Base-by-base conservation (phyloP, 441 rosid genomes). In the Sinapis alba region DNA sequence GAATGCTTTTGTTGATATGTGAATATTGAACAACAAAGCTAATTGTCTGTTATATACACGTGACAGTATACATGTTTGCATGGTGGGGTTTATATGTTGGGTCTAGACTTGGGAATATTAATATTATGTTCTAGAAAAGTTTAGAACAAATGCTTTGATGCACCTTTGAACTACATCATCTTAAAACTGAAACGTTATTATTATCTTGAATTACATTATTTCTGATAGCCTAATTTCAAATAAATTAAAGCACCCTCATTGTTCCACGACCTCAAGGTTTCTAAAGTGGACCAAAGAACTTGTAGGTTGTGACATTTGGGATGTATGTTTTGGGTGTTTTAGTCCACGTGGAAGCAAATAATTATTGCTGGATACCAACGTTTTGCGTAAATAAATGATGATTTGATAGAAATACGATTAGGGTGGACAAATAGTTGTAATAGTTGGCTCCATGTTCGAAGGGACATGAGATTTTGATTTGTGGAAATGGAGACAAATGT, bases 21-120 rank as follows among this genome's bases (percentile, higher is more conserved):
- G 66, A 63, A 63, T 69, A 61, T 51, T 50, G 59, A 43, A 69
- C 11, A 64, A 12, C 20, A 30, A 58, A 21, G 61, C 54, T 64
- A 41, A 69, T 16, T 4, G 54, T 59, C 65, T 62, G 63, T 62
- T 75, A 62, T 69, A 62, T 62, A 75, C 30, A 69, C 36, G 34
- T 27, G n/a, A 34, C 7, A 51, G 7, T 28, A 38, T 64, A 75
- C 13, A 15, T 74, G 38, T 30, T 61, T 76, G 65, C 75, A 63
- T 76, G 60, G 79, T 76, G 75, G 75, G 79, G 71, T 56, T 38
- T 62, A 7, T 28, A 69, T 76, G 79, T 56, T 76, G 51, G 54
- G 53, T 75, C 64, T 43, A 62, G 34, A 38, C 18, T 69, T 75
- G 45, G 47, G 18, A 54, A 36, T 45, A 32, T 43, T 28, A 56